These are phyloP conservation scores for Leccinum sublutescens DNA, from an alignment of 768 basidiomycete genomes.

Conservation along the genomic window DNA sequence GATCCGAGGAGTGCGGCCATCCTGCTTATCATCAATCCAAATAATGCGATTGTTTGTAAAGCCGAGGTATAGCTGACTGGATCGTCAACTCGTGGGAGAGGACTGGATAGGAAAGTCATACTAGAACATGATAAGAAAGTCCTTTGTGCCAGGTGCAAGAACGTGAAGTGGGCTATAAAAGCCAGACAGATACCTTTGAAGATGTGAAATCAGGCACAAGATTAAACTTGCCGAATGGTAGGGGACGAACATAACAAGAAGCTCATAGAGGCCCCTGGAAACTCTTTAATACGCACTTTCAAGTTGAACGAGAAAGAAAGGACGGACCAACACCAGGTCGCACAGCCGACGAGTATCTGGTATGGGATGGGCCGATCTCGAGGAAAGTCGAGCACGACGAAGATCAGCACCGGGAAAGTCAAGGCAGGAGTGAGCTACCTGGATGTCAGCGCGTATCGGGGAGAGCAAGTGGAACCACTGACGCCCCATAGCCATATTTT, in stretches of 20 bases:
- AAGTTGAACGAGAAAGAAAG: neutral
- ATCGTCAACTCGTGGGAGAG: constrained; percentile 5
- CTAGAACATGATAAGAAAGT: constrained; percentile 40
- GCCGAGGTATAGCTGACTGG: constrained; percentile 31
- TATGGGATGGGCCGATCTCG: constrained; percentile 56
- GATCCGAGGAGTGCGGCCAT: constrained; percentile 64
- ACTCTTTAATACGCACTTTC: constrained; percentile 11
- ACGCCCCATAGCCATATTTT: constrained; percentile 61
- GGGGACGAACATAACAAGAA: constrained; percentile 43
- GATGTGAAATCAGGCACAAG: constrained; percentile 10
- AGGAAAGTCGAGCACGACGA: constrained; percentile 74
- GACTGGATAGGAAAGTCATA: constrained; percentile 8
- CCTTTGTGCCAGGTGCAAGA: constrained; percentile 45
- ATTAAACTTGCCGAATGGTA: neutral
- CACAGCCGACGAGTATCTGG: constrained; percentile 55
- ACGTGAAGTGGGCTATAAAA: constrained; percentile 34
- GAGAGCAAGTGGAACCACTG: constrained; percentile 24
- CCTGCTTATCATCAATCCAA: constrained; percentile 65
- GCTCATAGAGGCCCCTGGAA: constrained; percentile 56
- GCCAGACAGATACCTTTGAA: constrained; percentile 42
- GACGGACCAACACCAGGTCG: constrained; percentile 64
- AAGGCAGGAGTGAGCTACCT: constrained; percentile 53
- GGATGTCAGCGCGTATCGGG: neutral
- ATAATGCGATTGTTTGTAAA: constrained; percentile 61
- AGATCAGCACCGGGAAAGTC: constrained; percentile 58